Base-by-base conservation (phyloP, 495 filamentous ascomycete species). In the Ramalina peruviana region DNA sequence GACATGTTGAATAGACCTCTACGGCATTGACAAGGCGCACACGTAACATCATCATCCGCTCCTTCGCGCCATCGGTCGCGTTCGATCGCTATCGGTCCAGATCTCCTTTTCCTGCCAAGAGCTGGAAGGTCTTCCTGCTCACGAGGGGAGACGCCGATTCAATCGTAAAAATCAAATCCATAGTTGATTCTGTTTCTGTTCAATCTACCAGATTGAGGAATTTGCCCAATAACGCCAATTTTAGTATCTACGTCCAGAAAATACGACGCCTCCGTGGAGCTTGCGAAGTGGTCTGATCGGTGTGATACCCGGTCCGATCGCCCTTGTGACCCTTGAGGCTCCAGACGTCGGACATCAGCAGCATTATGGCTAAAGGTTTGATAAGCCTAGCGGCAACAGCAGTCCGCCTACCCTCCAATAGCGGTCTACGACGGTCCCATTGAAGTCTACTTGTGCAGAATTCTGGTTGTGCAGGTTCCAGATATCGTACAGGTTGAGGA, bases 401-500 rank as follows among this genome's bases (percentile, higher is more conserved):
- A 13, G 37, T 48, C 17, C 30, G 1, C 23, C 4, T 2, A 25
- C 4, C 6, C 27, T 47, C 9, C 13, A 33, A n/a, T 16, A 17
- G 12, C 40, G n/a, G n/a, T 37, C 42, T 4, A 33, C 25, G 21
- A 21, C 21, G 42, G 12, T 17, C 19, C 11, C 13, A 2, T 1
- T 48, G 9, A 23, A 44, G 39, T 9, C n/a, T n/a, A n/a, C n/a
- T n/a, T n/a, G n/a, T n/a, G n/a, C n/a, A n/a, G n/a, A n/a, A n/a
- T n/a, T n/a, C n/a, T n/a, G n/a, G n/a, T n/a, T n/a, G n/a, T n/a
- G 49, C 12, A 48, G 19, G 6, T 37, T 39, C 5, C 43, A 42
- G 46, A 52, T 16, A 33, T 52, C 49, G 33, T 52, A 52, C 17
- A 48, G 23, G 4, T 59, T 16, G 15, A 59, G 51, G 13, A 59